Evolutionary conservation across 257 asterid species (phyloP).

Genomic region (Penstemon davidsonii): DNA sequence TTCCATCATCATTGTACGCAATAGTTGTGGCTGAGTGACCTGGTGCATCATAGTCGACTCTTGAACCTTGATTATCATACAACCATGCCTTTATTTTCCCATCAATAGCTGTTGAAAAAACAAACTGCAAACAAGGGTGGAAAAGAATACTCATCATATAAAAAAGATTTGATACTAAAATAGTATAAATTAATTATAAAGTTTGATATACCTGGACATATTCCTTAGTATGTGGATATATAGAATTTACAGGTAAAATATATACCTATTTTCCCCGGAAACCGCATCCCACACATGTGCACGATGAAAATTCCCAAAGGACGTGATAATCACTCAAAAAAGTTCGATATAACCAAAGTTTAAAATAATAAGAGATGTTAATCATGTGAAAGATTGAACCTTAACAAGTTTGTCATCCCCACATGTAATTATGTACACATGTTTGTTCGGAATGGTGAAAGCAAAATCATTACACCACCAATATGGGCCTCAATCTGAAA

Average conservation of each 20-base stretch:
- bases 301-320: slow-evolving; percentile 15
- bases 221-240: slow-evolving; percentile 61
- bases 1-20: slow-evolving; percentile 70
- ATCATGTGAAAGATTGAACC: slow-evolving; percentile 37
- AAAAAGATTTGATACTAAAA: background rate
- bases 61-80: slow-evolving; percentile 56
- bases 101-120: slow-evolving; percentile 60
- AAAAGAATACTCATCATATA: slow-evolving; percentile 17
- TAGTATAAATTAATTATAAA: background rate
- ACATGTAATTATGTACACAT: slow-evolving; percentile 54
- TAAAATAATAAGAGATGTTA: background rate
- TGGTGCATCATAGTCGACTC: slow-evolving; percentile 69
- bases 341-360: background rate
- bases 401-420: slow-evolving; percentile 68
- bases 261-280: slow-evolving; percentile 48
- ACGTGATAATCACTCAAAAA: background rate
- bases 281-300: slow-evolving; percentile 63
- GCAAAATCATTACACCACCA: slow-evolving; percentile 70
- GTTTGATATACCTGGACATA: slow-evolving; percentile 41
- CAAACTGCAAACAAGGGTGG: slow-evolving; percentile 41
- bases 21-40: slow-evolving; percentile 62
- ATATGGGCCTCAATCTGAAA: slow-evolving; percentile 64
- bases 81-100: slow-evolving; percentile 75
- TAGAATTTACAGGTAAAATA: slow-evolving; percentile 62
- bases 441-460: slow-evolving; percentile 56